Evolutionary conservation across 2,329 filamentous ascomycete genomes (phyloP), one percentile per base, ranked within the genome.

Genomic region (Ascochyta clinopodiicola): DNA sequence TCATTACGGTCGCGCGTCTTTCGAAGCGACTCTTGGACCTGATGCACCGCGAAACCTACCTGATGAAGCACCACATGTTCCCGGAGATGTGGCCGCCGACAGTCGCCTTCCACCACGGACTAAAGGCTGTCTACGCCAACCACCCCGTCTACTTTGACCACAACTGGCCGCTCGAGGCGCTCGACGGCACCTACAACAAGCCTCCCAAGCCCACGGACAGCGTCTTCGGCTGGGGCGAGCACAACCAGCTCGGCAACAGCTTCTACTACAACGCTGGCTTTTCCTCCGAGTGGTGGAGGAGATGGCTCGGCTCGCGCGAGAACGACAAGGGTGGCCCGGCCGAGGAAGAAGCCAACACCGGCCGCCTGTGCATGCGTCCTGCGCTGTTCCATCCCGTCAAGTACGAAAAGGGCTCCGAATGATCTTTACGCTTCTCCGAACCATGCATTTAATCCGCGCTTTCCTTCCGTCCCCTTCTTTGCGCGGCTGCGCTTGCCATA

Each of bases 131-230:
- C 4, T 91, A 88, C 67, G 89, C 86, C 10, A 90, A 90, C 10
- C 90, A 93, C 73, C 90, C 90, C 1, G 85, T 93, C 42, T 93
- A 87, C 74, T 90, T 92, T 67, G 90, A 94, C 74, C 85, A 89
- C 57, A 84, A 88, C 44, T 92, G 89, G 89, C 78, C 79, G 17
- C 69, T 80, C 15, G 75, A 77, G 48, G 71, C 75, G 50, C 76
- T 81, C 66, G 75, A 81, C 54, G 72, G 77, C 56, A 75, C 77
- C 22, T 81, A 81, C 75, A 82, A 82, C 68, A 76, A 78, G 57
- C 80, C 80, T 5, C 70, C 72, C 19, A 75, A 77, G 53, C 74
- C 75, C 3, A 76, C 74, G 35, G 78, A 79, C 59, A 79, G 75
- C 29, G 78, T 80, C 2, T 82, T 82, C 52, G 80, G 80, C 36